Base-by-base conservation (phyloP, 148 eudicot genomes). In the Rhododendron molle region DNA sequence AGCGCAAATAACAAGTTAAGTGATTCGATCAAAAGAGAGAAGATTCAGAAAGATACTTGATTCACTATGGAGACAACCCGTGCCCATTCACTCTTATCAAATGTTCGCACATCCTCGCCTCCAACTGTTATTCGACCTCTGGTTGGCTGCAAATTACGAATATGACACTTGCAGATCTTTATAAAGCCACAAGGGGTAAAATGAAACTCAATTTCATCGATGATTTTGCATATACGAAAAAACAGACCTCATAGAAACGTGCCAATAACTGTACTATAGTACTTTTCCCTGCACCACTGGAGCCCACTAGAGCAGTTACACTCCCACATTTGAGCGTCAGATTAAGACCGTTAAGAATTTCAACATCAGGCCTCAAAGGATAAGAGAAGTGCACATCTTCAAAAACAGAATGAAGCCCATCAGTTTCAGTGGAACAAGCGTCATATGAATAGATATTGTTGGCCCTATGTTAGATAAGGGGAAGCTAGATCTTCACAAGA, bases 251-350 rank as follows among this genome's bases (percentile, higher is more conserved):
- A 85, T 97, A 97, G 86, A 95, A 97, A 15, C 99, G 98, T 84
- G 99, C 96, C 92, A 97, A 88, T 85, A 97, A 88, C 91, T 95
- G 99, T 84, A 97, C 99, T 84, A 97, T 85, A 34, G 99, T 97
- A 90, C 99, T 97, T 89, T 97, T 97, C 79, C 99, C 99, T 58
- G 99, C 96, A 88, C 99, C 99, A 88, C 99, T 97, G 86, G 98
- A 88, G 80, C 99, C 99, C 86, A 97, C 99, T 54, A 97, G 94
- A 87, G 99, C 99, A 86, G 99, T 97, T 46, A 95, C 88, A 84
- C 95, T 90, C 83, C 99, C 99, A 83, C 93, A 91, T 88, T 92
- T 97, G 54, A 97, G 89, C 18, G 89, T 92, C 83, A 97, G 90
- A 86, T 92, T 88, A 58, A 97, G 98, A 88, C 94, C 98, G 56